Percentiles rank a stretch among this genome's conserved stretches.
Evolutionary conservation across 805 yeast genomes (phyloP).

Genomic region (Candida silvicultrix): DNA sequence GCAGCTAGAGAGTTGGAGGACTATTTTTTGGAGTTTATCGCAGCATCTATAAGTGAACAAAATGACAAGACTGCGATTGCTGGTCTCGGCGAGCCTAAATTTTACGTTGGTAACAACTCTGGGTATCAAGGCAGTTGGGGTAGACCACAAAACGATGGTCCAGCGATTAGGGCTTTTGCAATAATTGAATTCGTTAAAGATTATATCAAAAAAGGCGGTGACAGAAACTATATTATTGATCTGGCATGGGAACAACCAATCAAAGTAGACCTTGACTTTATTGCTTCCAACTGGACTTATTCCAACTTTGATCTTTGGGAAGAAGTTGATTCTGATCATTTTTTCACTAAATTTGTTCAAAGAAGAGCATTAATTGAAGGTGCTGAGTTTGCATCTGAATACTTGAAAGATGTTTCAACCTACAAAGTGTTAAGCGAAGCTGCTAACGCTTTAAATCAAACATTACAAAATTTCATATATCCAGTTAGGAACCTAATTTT

Average conservation of each 20-base stretch:
- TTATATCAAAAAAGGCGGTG: constrained; percentile 1
- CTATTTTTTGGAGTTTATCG: background rate
- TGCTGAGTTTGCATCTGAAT: constrained; percentile 23
- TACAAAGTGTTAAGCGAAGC: background rate
- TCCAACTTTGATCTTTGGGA: constrained; percentile 76
- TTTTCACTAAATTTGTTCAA: constrained; percentile 62
- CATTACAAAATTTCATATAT: background rate
- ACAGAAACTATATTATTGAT: constrained; percentile 30
- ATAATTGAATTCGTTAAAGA: constrained; percentile 26
- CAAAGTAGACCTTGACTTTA: constrained; percentile 56
- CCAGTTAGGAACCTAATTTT: background rate
- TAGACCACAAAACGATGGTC: constrained; percentile 78
- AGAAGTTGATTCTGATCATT: constrained; percentile 56
- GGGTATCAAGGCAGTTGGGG: constrained; percentile 63
- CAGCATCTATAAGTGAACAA: background rate
- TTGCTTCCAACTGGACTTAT: constrained; percentile 43
- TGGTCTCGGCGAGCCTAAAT: constrained; percentile 70
- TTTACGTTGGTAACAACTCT: constrained; percentile 39
- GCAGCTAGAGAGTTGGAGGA: background rate
- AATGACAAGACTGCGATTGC: background rate
- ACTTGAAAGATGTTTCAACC: constrained; percentile 12
- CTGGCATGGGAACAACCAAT: constrained; percentile 14
- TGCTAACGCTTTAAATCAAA: background rate
- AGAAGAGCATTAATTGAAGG: constrained; percentile 52
- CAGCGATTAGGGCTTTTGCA: constrained; percentile 59